Conservation (phyloP, 345 rosid species). For the Rhizophora apiculata region DNA sequence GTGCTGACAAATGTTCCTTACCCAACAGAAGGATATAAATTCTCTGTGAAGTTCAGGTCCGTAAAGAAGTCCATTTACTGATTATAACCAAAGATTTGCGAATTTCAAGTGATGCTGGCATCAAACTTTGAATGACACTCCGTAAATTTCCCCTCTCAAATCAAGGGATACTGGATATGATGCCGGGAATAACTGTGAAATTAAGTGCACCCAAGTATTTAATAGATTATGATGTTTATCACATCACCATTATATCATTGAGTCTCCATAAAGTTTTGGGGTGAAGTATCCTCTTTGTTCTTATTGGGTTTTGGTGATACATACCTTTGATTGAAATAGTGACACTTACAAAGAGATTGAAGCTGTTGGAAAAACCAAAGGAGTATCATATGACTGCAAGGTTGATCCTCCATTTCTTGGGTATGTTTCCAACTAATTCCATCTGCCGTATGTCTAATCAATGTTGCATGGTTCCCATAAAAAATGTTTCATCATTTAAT, state of each 20-base stretch:
- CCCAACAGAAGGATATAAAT: conserved; percentile 68
- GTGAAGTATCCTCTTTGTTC: too few species aligned
- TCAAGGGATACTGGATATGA: background rate
- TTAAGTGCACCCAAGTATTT: too few species aligned
- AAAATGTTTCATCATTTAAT: background rate
- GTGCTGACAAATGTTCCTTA: conserved; percentile 68
- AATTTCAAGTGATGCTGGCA: background rate
- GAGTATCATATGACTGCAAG: conserved; percentile 49
- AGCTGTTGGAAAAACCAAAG: conserved; percentile 35
- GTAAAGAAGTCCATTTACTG: conserved; percentile 12
- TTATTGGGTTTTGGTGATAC: background rate
- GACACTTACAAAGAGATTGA: conserved; percentile 29
- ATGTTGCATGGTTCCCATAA: background rate
- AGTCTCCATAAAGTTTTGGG: too few species aligned
- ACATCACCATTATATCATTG: too few species aligned
- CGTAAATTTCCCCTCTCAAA: background rate
- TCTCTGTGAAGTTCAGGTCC: conserved; percentile 74
- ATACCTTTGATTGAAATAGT: conserved; percentile 36
- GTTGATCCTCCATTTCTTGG: conserved; percentile 81
- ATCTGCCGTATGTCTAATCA: conserved; percentile 6
- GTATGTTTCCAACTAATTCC: conserved; percentile 41
- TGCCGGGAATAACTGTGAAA: too few species aligned
- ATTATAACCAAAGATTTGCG: background rate
- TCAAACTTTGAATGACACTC: background rate
- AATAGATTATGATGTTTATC: too few species aligned